Conservation (phyloP, 2,329 filamentous ascomycete genomes). For the Penicillium sp. region DNA sequence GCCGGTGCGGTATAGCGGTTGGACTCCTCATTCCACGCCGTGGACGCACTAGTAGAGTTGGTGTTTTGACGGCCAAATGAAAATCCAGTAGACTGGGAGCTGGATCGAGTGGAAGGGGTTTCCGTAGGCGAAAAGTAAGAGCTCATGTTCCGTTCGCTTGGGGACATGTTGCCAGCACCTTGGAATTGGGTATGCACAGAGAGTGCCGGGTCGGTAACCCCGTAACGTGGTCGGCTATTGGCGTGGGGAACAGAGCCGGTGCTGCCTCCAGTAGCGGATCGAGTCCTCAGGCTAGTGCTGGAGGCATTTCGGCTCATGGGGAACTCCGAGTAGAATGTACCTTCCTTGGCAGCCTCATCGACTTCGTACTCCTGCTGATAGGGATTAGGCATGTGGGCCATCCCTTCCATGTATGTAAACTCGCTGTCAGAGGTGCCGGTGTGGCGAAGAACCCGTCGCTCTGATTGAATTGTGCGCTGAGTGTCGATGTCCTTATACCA, state of each 20-base stretch:
- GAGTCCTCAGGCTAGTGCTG: constrained; percentile 69
- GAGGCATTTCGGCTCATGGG: constrained; percentile 66
- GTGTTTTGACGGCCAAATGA: constrained; percentile 73
- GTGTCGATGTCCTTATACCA: constrained; percentile 78
- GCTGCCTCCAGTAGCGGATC: constrained; percentile 68
- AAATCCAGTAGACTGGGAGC: constrained; percentile 60
- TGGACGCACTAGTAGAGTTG: constrained; percentile 53
- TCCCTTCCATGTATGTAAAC: constrained; percentile 74
- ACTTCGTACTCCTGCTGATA: constrained; percentile 63
- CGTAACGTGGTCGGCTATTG: constrained; percentile 64
- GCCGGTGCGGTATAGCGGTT: constrained; percentile 87
- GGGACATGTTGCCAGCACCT: constrained; percentile 52
- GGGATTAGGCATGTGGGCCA: constrained; percentile 72
- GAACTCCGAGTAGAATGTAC: constrained; percentile 48
- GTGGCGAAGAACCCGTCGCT: constrained; percentile 50
- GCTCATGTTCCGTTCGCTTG: constrained; percentile 62
- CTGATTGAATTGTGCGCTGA: constrained; percentile 63
- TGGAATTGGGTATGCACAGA: constrained; percentile 65
- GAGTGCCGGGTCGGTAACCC: constrained; percentile 61
- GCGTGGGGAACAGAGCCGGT: constrained; percentile 38
- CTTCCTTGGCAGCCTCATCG: constrained; percentile 47
- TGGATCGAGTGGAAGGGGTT: constrained; percentile 56
- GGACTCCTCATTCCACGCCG: constrained; percentile 65
- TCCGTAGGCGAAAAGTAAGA: constrained; percentile 95
- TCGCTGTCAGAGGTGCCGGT: constrained; percentile 63